A percentile compares a stretch with the other conserved stretches of the same genome.
phyloP scores from a whole-genome alignment of 768 basidiomycete species.

The Heimioporus sp. region DNA sequence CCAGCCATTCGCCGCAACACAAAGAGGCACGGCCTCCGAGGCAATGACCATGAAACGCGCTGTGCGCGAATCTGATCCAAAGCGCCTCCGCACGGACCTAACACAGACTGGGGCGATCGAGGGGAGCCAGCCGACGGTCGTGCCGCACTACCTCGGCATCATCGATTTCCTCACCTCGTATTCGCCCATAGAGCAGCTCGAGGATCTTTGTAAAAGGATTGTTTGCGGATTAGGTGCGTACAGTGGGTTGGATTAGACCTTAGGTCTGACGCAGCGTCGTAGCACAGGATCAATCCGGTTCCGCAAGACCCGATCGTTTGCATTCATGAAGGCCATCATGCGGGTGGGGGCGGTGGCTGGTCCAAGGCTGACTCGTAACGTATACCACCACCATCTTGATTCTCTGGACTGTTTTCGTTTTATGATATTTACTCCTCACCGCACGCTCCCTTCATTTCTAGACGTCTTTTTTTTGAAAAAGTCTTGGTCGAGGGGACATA shows the following conservation, averaged over 20 bases:
- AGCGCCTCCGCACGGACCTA: constrained; percentile 39
- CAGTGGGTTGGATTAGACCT: no score
- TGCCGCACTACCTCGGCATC: constrained; percentile 91
- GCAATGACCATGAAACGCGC: constrained; percentile 84
- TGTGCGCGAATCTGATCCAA: constrained; percentile 58
- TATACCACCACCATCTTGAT: no score
- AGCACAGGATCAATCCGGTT: constrained; percentile 96
- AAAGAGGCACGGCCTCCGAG: constrained; percentile 62
- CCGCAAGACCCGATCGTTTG: constrained; percentile 84
- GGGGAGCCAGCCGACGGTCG: constrained; percentile 64
- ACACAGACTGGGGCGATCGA: constrained; percentile 80
- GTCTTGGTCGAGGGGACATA: no score
- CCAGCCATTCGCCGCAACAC: constrained; percentile 22
- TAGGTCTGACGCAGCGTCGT: not conserved
- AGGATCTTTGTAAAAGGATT: constrained; percentile 94
- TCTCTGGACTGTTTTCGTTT: no score
- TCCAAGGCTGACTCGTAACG: no score
- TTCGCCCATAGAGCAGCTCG: constrained; percentile 69
- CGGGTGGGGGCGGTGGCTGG: constrained; percentile 59
- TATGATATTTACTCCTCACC: no score
- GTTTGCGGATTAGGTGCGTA: constrained; percentile 78
- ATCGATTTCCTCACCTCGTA: constrained; percentile 98
- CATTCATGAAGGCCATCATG: constrained; percentile 83
- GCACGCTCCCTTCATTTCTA: no score
- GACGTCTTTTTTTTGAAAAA: no score